Evolutionary conservation across 2,329 filamentous ascomycete species (phyloP).

Genomic region (Trichoderma pleuroti): DNA sequence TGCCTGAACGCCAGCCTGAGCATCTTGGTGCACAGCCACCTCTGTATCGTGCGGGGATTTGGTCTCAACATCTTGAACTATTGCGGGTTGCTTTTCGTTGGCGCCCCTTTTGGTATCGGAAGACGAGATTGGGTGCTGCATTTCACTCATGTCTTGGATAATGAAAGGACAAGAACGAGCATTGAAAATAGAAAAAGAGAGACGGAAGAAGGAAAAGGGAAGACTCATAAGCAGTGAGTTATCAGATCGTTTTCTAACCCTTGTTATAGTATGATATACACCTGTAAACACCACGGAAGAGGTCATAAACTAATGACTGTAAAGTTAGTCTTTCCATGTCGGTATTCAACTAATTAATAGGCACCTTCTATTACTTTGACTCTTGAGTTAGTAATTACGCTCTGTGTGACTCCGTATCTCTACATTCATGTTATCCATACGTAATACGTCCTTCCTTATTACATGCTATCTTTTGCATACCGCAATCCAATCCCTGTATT

Average conservation of each 20-base stretch:
- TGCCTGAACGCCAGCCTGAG: conserved; percentile 36
- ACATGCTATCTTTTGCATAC: background rate
- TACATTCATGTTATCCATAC: too few species aligned
- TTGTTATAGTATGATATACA: background rate
- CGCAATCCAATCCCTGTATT: background rate
- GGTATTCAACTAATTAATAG: background rate
- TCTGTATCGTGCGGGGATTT: background rate
- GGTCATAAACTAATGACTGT: background rate
- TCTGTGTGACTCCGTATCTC: background rate
- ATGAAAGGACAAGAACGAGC: background rate
- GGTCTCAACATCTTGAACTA: background rate
- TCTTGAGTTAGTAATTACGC: background rate
- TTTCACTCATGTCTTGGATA: background rate
- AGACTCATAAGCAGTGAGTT: background rate
- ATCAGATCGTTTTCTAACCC: background rate
- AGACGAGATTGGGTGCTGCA: background rate
- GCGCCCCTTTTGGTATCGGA: background rate
- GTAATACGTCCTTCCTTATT: background rate
- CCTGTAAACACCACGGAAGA: background rate
- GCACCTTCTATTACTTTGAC: background rate
- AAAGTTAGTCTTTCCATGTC: background rate
- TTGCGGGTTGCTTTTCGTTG: background rate
- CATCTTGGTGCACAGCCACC: background rate
- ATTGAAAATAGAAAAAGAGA: background rate
- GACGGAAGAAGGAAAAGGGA: background rate